Percentiles rank a stretch among this genome's conserved stretches.
Evolutionary conservation across 805 yeast genomes (phyloP).

Genomic region (Suhomyces prunicola): DNA sequence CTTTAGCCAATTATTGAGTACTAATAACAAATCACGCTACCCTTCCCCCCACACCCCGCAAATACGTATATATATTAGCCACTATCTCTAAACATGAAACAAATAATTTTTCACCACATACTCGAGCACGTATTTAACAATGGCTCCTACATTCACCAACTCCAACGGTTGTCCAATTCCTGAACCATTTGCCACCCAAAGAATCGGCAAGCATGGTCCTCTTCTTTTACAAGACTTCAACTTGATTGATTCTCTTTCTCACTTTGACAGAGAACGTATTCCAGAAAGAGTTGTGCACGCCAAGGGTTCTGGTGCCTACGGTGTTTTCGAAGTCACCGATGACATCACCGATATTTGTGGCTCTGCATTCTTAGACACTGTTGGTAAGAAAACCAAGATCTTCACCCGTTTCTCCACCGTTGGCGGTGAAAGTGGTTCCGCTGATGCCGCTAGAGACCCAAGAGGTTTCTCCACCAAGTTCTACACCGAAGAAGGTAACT

Average conservation of each 20-base stretch:
- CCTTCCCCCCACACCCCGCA: constrained; percentile 2
- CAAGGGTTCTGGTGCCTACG: constrained; percentile 63
- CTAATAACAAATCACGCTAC: constrained; percentile 1
- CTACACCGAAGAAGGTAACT: constrained; percentile 64
- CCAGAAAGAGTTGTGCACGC: constrained; percentile 71
- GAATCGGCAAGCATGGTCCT: constrained; percentile 57
- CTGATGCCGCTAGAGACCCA: constrained; percentile 68
- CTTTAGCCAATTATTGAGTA: not conserved
- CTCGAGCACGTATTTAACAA: constrained; percentile 8
- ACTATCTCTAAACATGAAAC: not conserved
- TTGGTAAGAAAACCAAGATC: constrained; percentile 30
- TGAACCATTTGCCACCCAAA: constrained; percentile 57
- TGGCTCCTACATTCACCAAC: constrained; percentile 65
- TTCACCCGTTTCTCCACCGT: constrained; percentile 60
- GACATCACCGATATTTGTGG: constrained; percentile 27
- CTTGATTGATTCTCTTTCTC: constrained; percentile 53
- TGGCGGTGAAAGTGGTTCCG: constrained; percentile 66
- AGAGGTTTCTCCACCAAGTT: constrained; percentile 66
- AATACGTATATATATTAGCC: not conserved
- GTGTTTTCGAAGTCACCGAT: constrained; percentile 57
- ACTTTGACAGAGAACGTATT: constrained; percentile 61
- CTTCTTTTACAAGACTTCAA: constrained; percentile 57
- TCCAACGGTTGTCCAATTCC: constrained; percentile 76
- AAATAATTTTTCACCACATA: not conserved
- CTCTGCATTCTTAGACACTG: constrained; percentile 24